phyloP scores from a whole-genome alignment of 2,329 filamentous ascomycete species.

The Clarireedia hainanense region DNA sequence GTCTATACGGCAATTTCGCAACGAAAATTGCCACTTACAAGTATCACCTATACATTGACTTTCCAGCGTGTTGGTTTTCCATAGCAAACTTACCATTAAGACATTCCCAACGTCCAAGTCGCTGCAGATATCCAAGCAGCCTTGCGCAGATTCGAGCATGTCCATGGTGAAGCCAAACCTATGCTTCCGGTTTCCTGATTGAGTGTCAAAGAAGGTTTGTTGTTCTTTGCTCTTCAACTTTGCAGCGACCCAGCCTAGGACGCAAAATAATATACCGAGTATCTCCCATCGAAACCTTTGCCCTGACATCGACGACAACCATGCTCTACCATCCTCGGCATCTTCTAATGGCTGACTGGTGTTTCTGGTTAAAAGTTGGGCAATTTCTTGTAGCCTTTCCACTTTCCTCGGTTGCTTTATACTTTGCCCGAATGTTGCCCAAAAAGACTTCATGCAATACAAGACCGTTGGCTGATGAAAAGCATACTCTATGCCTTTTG shows the following conservation, averaged over 20 bases:
- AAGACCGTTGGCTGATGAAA: neutral
- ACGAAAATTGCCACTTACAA: conserved; percentile 6
- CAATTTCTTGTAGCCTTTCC: conserved; percentile 19
- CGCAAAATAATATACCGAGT: conserved; percentile 23
- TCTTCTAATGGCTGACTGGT: conserved; percentile 22
- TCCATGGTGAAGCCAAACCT: conserved; percentile 22
- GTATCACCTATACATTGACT: conserved; percentile 35
- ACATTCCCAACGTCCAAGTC: conserved; percentile 31
- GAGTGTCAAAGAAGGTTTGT: conserved; percentile 21
- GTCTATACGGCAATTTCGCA: neutral
- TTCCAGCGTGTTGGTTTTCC: conserved; percentile 30
- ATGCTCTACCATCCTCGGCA: conserved; percentile 21
- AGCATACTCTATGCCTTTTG: neutral
- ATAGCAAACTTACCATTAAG: conserved; percentile 32
- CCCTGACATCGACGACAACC: conserved; percentile 23
- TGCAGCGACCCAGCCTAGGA: conserved; percentile 13
- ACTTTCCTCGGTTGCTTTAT: conserved; percentile 16
- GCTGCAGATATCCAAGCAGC: conserved; percentile 31
- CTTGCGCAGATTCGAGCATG: conserved; percentile 27
- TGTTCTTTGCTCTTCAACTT: conserved; percentile 16
- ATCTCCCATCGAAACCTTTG: conserved; percentile 27
- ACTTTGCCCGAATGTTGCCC: conserved; percentile 18
- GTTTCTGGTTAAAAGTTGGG: conserved; percentile 23
- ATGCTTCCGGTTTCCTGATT: conserved; percentile 18
- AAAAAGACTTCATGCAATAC: conserved; percentile 13